phyloP scores from a whole-genome alignment of 129 eudicot genomes.

The Arctium lappa region DNA sequence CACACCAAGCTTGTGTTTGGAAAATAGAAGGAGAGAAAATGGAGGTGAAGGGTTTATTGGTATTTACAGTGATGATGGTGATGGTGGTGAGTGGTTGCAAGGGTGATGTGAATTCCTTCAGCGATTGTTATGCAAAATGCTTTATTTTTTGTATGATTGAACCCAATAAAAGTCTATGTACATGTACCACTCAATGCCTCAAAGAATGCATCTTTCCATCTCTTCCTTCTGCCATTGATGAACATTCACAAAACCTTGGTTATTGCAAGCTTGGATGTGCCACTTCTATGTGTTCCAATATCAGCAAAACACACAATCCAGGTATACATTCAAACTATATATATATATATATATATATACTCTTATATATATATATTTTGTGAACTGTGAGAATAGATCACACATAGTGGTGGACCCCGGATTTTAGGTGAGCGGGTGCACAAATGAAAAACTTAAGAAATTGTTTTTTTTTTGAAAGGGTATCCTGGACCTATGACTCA shows the following conservation, averaged over 20 bases:
- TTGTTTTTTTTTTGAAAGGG: too few species aligned
- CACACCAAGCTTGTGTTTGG: background rate
- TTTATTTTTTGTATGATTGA: slow-evolving; percentile 67
- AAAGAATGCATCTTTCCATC: slow-evolving; percentile 64
- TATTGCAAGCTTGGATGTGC: slow-evolving; percentile 90
- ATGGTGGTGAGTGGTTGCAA: slow-evolving; percentile 36
- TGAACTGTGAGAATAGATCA: too few species aligned
- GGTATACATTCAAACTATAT: slow-evolving; percentile 31
- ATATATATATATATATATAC: background rate
- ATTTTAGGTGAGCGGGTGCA: too few species aligned
- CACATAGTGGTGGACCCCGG: too few species aligned
- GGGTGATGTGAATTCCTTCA: slow-evolving; percentile 38
- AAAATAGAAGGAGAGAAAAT: background rate
- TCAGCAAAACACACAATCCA: slow-evolving; percentile 60
- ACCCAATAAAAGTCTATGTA: slow-evolving; percentile 59
- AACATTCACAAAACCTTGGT: slow-evolving; percentile 36
- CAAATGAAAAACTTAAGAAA: too few species aligned
- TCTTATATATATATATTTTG: too few species aligned
- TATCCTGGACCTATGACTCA: too few species aligned
- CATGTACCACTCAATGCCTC: slow-evolving; percentile 64
- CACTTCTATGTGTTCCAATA: slow-evolving; percentile 53
- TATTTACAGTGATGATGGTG: slow-evolving; percentile 25
- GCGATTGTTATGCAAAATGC: slow-evolving; percentile 76
- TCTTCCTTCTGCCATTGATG: slow-evolving; percentile 10
- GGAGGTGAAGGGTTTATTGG: slow-evolving; percentile 28